Evolutionary conservation across 352 stramenopile species (phyloP), one percentile per base, ranked within the genome.

Genomic region (Phytophthora lateralis): DNA sequence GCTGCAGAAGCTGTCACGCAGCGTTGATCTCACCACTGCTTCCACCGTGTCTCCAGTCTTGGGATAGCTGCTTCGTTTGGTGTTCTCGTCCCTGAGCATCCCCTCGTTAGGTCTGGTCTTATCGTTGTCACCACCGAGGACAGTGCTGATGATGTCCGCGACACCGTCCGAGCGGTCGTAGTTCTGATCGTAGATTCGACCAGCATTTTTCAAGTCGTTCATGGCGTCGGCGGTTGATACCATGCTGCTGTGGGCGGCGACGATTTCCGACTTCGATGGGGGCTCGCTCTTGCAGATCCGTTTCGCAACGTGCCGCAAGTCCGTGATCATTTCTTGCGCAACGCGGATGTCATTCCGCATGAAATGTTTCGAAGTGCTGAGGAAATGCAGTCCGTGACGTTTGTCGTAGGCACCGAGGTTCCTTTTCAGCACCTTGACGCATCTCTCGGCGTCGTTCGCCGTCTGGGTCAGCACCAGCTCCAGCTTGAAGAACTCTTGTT

Each of bases 301-400:
- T 27, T 68, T 72, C 2, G 56, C 67, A 21, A 65, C 62, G 21
- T 63, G 11, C 15, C 57, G 52, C 43, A 75, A 42, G 42, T 72
- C 67, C 9, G 9, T 35, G n/a, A 46, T 56, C 26, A 56, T 47
- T n/a, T 64, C 53, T 38, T 75, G 72, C 12, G 29, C 67, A 0
- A 63, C 67, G 35, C 53, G 62, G 34, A 75, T 69, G n/a, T 75
- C 67, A 42, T 51, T 72, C 17, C 43, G 49, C 46, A 75, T 63
- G 44, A 63, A 75, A n/a, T 52, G 53, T 11, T 61, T 63, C 43
- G 62, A 72, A 4, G 62, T 63, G 41, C 51, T 63, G n/a, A 46
- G 41, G 17, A 75, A 69, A 26, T 55, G 49, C 2, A 62, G n/a
- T 39, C 53, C 47, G 47, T 66, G 67, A 20, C 56, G 63, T 35